A percentile compares a stretch with the other conserved stretches of the same genome.
phyloP scores from a whole-genome alignment of 139 green algal genomes.

The Tetraselmis chui region DNA sequence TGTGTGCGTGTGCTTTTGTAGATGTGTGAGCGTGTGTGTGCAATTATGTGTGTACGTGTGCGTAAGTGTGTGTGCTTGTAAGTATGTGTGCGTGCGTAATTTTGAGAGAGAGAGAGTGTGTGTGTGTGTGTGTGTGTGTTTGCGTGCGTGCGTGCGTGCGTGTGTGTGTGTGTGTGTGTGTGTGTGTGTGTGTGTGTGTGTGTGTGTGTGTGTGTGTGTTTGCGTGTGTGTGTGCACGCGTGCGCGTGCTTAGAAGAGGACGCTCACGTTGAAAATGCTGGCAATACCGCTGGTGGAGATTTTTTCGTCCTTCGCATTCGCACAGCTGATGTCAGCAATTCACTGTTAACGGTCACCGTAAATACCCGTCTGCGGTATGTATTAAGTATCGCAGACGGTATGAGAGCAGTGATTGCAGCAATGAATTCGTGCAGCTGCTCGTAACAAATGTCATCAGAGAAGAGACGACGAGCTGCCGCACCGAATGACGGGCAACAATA shows the following conservation, averaged over 20 bases:
- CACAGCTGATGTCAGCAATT: too few species aligned
- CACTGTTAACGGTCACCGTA: too few species aligned
- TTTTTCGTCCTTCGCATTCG: neutral
- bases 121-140: neutral
- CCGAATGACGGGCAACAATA: conserved; percentile 62
- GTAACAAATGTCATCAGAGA: too few species aligned
- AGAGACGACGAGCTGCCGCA: neutral
- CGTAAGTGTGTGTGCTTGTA: too few species aligned
- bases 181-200: neutral
- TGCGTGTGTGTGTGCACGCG: neutral
- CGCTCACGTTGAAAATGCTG: neutral
- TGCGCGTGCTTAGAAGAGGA: neutral
- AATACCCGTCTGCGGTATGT: too few species aligned
- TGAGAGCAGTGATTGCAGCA: too few species aligned
- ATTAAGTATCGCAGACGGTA: too few species aligned
- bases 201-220: neutral
- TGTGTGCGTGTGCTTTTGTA: too few species aligned
- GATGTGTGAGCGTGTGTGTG: too few species aligned
- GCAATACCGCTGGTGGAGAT: neutral
- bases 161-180: neutral
- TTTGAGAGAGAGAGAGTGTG: neutral
- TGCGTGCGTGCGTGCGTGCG: neutral
- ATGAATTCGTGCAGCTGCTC: too few species aligned
- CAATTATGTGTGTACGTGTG: too few species aligned
- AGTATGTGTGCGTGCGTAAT: neutral